Base-by-base conservation (phyloP, 192 early-diverging fungal genomes). In the Spizellomyces punctatus region DNA sequence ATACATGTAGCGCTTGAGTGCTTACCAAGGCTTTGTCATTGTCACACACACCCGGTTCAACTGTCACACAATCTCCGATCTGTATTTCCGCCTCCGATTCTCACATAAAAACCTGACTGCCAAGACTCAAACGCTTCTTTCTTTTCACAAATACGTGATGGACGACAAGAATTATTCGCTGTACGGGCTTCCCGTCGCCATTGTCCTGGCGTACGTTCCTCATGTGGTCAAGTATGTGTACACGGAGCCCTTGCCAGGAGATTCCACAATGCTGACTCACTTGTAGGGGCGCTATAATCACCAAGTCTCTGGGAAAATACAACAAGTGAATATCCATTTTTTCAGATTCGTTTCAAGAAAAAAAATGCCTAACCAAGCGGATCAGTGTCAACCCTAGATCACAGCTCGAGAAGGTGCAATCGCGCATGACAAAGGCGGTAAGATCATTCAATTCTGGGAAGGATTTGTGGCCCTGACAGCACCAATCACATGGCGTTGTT, bases 161-260 rank as follows among this genome's bases (percentile, higher is more conserved):
- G 50, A 54, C 50, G 50, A n/a, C 17, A 19, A n/a, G 0, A 54
- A 61, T 27, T 36, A 61, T 4, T 61, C n/a, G 1, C 2, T 64
- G 10, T 64, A 46, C 41, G 48, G 46, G 7, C 10, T 66, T 14
- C 64, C 64, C 3, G 64, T 49, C 0, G 44, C 64, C 19, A 16
- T 49, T 8, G 7, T 66, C 17, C 48, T 66, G 44, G 64, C 64
- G 0, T 66, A 49, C 36, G 64, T 66, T 9, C 64, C 64, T 41
- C 64, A 66, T 66, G 43, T 66, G 6, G 52, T 66, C 64, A 66
- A 66, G 63, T 27, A n/a, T 10, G 22, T 2, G 3, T 5, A 12
- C 41, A 12, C 41, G 16, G 27, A 36, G 27, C 27, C 27, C 27
- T 36, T 36, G 27, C 27, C 27, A 36, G 27, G 27, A 36, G 27